Base-by-base conservation (phyloP, 2,329 filamentous ascomycete species). In the Paecilomyces sp. region DNA sequence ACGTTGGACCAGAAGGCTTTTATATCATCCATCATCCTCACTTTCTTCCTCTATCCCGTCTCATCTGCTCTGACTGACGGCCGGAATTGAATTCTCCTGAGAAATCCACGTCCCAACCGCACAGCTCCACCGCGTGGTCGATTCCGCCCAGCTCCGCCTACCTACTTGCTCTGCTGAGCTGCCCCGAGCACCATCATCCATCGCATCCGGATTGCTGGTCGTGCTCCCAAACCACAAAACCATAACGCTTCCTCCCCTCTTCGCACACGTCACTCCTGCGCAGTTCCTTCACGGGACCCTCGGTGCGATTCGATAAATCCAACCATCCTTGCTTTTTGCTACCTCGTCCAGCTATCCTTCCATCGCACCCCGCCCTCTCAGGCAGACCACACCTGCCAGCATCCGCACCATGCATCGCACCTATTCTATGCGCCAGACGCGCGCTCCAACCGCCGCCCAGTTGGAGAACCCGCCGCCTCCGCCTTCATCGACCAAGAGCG, bases 391-490 rank as follows among this genome's bases (percentile, higher is more conserved):
- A 22, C 50, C 12, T 31, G 18, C 25, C 12, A 47, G 13, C 25
- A 57, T 62, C 57, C 70, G 72, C 63, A 72, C 63, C 64, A 99
- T 99, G 93, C 94, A 99, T 85, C 92, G 93, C 77, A 97, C 94
- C 66, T 99, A 97, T 78, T 96, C 92, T 71, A 96, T 97, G 94
- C 92, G 94, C 88, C 90, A 95, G 80, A 89, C 90, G 78, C 88
- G 94, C 84, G 91, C 91, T 78, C 94, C 94, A 55, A 99, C 94
- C 66, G 94, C 94, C 72, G 95, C 92, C 72, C 87, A 91, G 75
- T 82, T 90, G 63, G 83, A 97, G 86, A 97, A 92, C 78, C 94
- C 94, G 56, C 94, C 92, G 62, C 94, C 94, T 64, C 93, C 94
- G 62, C 79, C 91, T 22, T 97, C 93, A 28, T 88, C 88, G 67